These are phyloP conservation scores for Plasmodium gaboni DNA, from an alignment of 169 alveolate genomes.

Conservation along the genomic window DNA sequence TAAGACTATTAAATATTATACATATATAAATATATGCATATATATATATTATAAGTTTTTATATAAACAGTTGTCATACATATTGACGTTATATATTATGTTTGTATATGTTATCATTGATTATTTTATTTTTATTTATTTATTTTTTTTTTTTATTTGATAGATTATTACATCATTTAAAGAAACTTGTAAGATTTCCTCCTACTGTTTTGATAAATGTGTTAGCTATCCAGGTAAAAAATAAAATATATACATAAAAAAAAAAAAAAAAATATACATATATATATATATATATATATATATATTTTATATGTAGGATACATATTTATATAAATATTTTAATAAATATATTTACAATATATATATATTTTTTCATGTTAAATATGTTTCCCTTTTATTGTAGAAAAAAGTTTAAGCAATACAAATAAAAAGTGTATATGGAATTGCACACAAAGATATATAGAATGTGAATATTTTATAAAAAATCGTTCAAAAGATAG, in stretches of 20 bases:
- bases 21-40: neutral
- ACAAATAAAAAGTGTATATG: conserved; percentile 64
- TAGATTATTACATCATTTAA: conserved; percentile 62
- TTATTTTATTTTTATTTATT: neutral
- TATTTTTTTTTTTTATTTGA: neutral
- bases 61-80: too few relatives aligned
- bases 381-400: neutral
- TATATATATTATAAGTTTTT: neutral
- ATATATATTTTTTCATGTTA: neutral
- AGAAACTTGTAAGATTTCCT: conserved; percentile 59
- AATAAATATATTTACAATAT: neutral
- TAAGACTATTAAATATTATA: conserved; percentile 5
- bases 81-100: neutral
- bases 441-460: conserved; percentile 72
- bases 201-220: conserved; percentile 74
- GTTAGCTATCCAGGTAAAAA: conserved; percentile 57
- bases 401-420: conserved; percentile 69
- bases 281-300: conserved; percentile 9
- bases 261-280: neutral
- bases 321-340: neutral
- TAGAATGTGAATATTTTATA: conserved; percentile 63
- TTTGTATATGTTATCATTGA: neutral
- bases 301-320: too few relatives aligned
- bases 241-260: neutral
- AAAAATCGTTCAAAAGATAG: conserved; percentile 55